Base-by-base conservation (phyloP, 164 flowering plant genomes). In the Platanus orientalis region DNA sequence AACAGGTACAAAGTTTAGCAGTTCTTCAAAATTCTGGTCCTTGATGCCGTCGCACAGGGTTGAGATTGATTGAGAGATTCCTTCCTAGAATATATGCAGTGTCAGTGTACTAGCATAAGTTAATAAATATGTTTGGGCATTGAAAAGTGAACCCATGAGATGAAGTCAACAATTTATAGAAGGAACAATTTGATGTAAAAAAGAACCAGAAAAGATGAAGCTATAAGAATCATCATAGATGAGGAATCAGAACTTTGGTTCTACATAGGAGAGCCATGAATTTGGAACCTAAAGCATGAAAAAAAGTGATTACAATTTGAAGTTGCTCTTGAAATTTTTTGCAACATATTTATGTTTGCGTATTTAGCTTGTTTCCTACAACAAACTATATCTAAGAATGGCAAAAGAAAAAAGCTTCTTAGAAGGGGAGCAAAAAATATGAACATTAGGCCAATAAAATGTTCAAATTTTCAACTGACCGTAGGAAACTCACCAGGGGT, bases 1-100 rank as follows among this genome's bases (percentile, higher is more conserved):
- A 29, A 72, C 14, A 44, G 91, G 83, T 44, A 71, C 59, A 69
- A 58, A 62, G 57, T 83, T 76, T 49, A 79, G 69, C 49, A 75
- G 68, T 36, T 75, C 73, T 66, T 76, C 79, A 67, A 78, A 50
- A 72, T 75, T 71, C 67, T 68, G 75, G 7, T 64, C 53, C 13
- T 58, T 48, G 54, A 21, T 30, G 61, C 57, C 63, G 54, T 60
- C 76, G 63, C 68, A 63, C 58, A 51, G 30, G 13, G 62, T 60
- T 24, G 48, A 52, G 5, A 29, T 39, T 66, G 77, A 62, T 51
- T 58, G 69, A 69, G 64, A 61, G 16, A 58, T 64, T 32, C 68
- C 76, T 66, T 66, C 79, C 88, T 84, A 69, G 27, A 20, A 63
- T 48, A 72, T 52, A 62, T 19, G n/a, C 30, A 50, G 42, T 52